Evolutionary conservation across 2,329 filamentous ascomycete genomes (phyloP).

Genomic region (Monosporascus sp.): DNA sequence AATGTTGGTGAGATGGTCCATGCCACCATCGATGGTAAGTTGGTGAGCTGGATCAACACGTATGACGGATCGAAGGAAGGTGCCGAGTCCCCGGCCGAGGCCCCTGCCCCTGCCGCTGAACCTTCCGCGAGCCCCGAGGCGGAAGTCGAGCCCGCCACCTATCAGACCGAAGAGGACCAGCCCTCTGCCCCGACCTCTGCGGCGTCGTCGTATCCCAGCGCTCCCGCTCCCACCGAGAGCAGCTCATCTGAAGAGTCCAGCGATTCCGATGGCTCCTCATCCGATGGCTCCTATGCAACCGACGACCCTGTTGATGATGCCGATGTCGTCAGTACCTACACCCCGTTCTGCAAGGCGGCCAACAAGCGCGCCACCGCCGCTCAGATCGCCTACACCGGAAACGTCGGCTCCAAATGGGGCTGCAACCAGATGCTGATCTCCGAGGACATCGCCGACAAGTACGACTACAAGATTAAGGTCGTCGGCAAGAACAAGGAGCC

Average conservation of each 20-base stretch:
- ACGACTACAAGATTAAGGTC: neutral
- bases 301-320: neutral
- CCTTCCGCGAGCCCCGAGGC: neutral
- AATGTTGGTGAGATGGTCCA: neutral
- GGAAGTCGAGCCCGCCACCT: neutral
- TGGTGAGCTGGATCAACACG: neutral
- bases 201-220: neutral
- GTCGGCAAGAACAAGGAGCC: neutral
- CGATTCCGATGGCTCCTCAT: neutral
- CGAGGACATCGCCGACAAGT: neutral
- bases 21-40: neutral
- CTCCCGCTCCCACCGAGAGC: neutral
- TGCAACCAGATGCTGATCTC: neutral
- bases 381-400: neutral
- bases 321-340: neutral
- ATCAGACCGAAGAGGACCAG: neutral
- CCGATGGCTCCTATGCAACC: neutral
- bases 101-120: neutral
- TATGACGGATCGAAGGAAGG: neutral
- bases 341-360: neutral
- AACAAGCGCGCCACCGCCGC: neutral
- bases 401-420: neutral
- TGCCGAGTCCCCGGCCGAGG: neutral
- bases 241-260: neutral
- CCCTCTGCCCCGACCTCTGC: neutral